These are phyloP conservation scores for Pichia sorboxylosa DNA, from an alignment of 1,139 yeast genomes.

Conservation along the genomic window DNA sequence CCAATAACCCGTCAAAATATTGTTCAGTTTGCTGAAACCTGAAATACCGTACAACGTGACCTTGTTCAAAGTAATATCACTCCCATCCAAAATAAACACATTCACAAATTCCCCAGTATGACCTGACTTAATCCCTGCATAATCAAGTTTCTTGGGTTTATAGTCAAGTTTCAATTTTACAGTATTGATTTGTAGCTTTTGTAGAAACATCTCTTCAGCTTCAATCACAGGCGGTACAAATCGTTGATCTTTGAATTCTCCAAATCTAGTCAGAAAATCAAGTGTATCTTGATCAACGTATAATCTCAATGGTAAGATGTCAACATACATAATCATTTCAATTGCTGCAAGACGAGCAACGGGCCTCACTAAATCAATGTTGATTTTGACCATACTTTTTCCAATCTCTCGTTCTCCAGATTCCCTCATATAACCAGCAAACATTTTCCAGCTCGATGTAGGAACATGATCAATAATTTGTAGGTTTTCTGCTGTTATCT, in stretches of 20 bases:
- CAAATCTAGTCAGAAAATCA: slow-evolving; percentile 70
- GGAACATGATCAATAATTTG: slow-evolving; percentile 69
- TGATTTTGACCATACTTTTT: slow-evolving; percentile 48
- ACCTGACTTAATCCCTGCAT: slow-evolving; percentile 74
- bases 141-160: slow-evolving; percentile 82
- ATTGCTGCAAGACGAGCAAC: slow-evolving; percentile 51
- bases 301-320: slow-evolving; percentile 61
- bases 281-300: slow-evolving; percentile 91
- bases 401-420: slow-evolving; percentile 63
- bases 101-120: slow-evolving; percentile 80
- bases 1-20: slow-evolving; percentile 58
- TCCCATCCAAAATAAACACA: slow-evolving; percentile 78
- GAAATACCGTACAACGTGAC: slow-evolving; percentile 62
- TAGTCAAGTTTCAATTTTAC: slow-evolving; percentile 70
- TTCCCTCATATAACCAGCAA: slow-evolving; percentile 57
- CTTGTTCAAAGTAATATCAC: slow-evolving; percentile 52
- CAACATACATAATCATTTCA: slow-evolving; percentile 48
- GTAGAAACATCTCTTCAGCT: slow-evolving; percentile 57
- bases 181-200: slow-evolving; percentile 52
- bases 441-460: slow-evolving; percentile 85
- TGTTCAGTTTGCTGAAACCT: slow-evolving; percentile 55
- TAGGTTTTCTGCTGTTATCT: slow-evolving; percentile 37
- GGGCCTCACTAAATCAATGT: slow-evolving; percentile 55
- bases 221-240: slow-evolving; percentile 47
- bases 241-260: slow-evolving; percentile 66